Base-by-base conservation (phyloP, 257 asterid genomes). In the Agastache rugosa region DNA sequence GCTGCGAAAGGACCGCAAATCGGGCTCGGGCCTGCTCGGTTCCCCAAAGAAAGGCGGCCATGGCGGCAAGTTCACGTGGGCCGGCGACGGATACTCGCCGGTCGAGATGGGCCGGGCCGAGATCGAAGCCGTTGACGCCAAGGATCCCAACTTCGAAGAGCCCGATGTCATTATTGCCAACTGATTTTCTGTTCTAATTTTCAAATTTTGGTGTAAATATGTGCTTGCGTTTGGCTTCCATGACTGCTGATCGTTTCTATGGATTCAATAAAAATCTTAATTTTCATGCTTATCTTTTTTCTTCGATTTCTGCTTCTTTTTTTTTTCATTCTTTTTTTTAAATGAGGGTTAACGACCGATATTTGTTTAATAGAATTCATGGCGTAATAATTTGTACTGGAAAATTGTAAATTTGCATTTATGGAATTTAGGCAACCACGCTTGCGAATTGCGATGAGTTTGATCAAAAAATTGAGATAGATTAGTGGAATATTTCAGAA, bases 51-150 rank as follows among this genome's bases (percentile, higher is more conserved):
- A 92, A 81, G 91, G 96, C 3, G 97, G 97, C 29, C 88, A 84
- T 1, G 97, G 97, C 14, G 97, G 97, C 17, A 92, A 88, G 80
- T 92, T 82, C 83, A 92, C 97, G 3, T 92, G 96, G 97, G 79
- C 82, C 44, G 97, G 97, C 64, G 96, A 87, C 60, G 96, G 91
- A 1, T 89, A 78, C 83, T 91, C 93, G 0, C 3, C 60, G 9
- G 93, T 66, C 10, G 93, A 89, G 81, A 80, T 91, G 0, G 88
- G 85, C 0, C 63, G 58, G 73, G 19, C 61, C 71, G 81, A 51
- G 55, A 81, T 81, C 72, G 84, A 74, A n/a, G 83, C 78, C 41
- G 15, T 85, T 48, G 93, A 88, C 65, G 83, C 80, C 54, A 85
- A 89, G 4, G 91, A 89, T 51, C 94, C 89, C 0, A 85, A 87